Evolutionary conservation across 2,329 filamentous ascomycete species (phyloP).

Genomic region (Pseudogymnoascus sp.): DNA sequence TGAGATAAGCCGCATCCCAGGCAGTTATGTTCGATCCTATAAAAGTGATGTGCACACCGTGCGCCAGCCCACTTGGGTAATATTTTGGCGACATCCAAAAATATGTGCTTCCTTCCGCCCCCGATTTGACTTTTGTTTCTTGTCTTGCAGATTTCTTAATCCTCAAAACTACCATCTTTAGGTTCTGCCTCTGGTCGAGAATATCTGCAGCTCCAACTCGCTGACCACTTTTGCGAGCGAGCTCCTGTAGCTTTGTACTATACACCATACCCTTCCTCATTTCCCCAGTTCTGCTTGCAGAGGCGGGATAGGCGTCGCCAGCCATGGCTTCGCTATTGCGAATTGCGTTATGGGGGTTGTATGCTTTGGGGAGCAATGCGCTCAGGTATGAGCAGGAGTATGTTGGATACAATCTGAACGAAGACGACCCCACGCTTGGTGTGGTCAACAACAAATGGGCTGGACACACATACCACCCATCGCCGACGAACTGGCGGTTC

Average conservation of each 20-base stretch:
- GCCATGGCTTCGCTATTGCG: constrained; percentile 5
- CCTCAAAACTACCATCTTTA: not conserved
- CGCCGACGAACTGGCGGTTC: constrained; percentile 56
- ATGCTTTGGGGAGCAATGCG: constrained; percentile 8
- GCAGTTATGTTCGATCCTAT: constrained; percentile 4
- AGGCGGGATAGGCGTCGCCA: not conserved
- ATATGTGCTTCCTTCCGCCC: constrained; percentile 3
- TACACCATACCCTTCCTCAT: not conserved
- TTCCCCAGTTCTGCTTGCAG: not conserved
- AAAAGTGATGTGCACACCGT: constrained; percentile 6
- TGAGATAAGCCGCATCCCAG: constrained; percentile 6
- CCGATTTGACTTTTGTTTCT: constrained; percentile 4
- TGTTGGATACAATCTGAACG: constrained; percentile 53
- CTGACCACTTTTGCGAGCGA: not conserved
- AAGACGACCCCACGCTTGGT: constrained; percentile 16
- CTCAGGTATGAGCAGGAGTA: constrained; percentile 9
- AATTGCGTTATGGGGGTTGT: constrained; percentile 4
- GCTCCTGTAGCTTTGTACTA: not conserved
- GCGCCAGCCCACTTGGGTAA: constrained; percentile 6
- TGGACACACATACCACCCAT: constrained; percentile 45
- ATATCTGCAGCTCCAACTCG: constrained; percentile 1
- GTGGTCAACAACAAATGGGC: constrained; percentile 40
- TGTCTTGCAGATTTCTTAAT: constrained; percentile 6
- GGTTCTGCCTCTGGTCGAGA: not conserved
- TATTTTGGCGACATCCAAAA: constrained; percentile 4